Conservation (phyloP, 2,329 filamentous ascomycete genomes). For the Polychaeton citri region DNA sequence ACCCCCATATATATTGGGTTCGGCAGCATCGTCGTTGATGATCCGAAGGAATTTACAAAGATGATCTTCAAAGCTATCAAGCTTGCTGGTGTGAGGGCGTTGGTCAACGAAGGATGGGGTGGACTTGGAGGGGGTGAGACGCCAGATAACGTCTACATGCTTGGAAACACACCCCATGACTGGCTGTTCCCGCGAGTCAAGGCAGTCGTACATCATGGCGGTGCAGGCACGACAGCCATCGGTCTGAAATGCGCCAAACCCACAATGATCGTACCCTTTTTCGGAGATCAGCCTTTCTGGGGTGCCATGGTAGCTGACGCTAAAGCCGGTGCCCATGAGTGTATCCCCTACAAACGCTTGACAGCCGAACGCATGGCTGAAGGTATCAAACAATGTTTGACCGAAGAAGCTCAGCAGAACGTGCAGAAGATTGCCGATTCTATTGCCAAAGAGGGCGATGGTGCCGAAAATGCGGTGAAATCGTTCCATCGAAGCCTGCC, state of each 20-base stretch:
- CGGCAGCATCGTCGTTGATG: constrained; percentile 62
- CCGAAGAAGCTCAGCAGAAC: constrained; percentile 44
- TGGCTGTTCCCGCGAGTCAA: constrained; percentile 59
- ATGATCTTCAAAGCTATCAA: constrained; percentile 59
- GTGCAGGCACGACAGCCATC: constrained; percentile 63
- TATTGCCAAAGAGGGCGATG: constrained; percentile 54
- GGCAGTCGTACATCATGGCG: constrained; percentile 63
- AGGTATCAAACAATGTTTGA: constrained; percentile 57
- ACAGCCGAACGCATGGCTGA: constrained; percentile 51
- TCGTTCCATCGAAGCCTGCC: constrained; percentile 51
- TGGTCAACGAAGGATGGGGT: constrained; percentile 67
- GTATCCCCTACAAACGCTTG: constrained; percentile 56
- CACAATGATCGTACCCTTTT: constrained; percentile 67
- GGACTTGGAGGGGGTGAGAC: constrained; percentile 47
- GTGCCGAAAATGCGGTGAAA: constrained; percentile 54
- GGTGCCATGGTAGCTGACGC: constrained; percentile 53
- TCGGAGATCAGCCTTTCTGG: constrained; percentile 71
- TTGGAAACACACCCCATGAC: constrained; percentile 63
- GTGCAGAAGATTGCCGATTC: constrained; percentile 46
- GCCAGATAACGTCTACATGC: constrained; percentile 54
- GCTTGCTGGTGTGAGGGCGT: constrained; percentile 51
- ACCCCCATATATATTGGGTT: constrained; percentile 63
- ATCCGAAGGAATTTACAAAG: constrained; percentile 53
- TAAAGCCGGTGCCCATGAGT: constrained; percentile 48
- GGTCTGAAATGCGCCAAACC: constrained; percentile 58